phyloP scores from a whole-genome alignment of 306 rosid genomes.

The Styphnolobium japonicum region DNA sequence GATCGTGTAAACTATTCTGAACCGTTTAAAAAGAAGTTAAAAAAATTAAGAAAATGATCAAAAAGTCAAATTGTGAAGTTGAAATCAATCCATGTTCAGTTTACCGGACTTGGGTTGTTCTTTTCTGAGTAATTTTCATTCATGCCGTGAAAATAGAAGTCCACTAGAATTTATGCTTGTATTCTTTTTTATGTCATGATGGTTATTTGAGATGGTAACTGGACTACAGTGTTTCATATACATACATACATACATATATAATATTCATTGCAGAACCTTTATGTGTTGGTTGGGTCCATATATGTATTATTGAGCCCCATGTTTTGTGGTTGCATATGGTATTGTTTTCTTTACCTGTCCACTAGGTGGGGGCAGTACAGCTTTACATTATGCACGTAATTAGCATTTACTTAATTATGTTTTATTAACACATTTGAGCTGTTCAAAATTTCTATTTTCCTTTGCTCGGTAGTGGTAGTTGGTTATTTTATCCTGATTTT shows the following conservation, averaged over 20 bases:
- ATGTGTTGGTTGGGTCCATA: conserved; percentile 52
- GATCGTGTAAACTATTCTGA: conserved; percentile 28
- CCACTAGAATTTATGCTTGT: too few species aligned
- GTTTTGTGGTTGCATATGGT: conserved; percentile 56
- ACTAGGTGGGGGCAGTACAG: conserved; percentile 44
- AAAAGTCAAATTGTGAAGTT: conserved; percentile 1
- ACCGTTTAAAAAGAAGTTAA: background rate
- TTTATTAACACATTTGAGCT: conserved; percentile 21
- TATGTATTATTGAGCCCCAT: conserved; percentile 47
- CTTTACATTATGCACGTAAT: conserved; percentile 32
- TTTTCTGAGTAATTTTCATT: background rate
- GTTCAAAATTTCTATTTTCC: background rate
- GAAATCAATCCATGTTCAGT: background rate
- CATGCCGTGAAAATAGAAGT: background rate
- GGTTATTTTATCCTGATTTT: background rate
- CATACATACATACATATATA: too few species aligned
- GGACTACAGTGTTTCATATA: too few species aligned
- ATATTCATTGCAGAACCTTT: conserved; percentile 41
- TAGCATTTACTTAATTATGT: conserved; percentile 13
- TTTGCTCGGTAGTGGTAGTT: background rate
- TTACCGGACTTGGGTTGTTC: background rate
- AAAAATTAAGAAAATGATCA: background rate
- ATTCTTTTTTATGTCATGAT: background rate
- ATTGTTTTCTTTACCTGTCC: conserved; percentile 25
- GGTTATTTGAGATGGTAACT: conserved; percentile 3